Conservation (phyloP, 2,329 filamentous ascomycete species). For the Pseudogymnoascus verrucosus region DNA sequence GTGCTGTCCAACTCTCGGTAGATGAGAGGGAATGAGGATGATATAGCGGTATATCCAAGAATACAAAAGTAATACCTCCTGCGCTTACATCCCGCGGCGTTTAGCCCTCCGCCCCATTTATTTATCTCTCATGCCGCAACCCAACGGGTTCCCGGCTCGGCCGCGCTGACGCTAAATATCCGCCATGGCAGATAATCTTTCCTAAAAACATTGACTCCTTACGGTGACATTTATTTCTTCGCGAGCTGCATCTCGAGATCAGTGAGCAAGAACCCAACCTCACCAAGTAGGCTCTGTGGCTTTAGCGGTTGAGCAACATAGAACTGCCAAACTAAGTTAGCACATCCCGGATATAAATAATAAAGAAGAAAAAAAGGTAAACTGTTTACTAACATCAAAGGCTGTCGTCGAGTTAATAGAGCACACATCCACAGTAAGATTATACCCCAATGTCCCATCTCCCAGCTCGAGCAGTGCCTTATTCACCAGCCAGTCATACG, state of each 20-base stretch:
- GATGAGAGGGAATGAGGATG: neutral
- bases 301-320: constrained; percentile 7
- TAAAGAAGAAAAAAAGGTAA: neutral
- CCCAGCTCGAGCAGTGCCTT: constrained; percentile 7
- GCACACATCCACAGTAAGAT: constrained; percentile 10
- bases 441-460: constrained; percentile 7
- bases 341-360: neutral
- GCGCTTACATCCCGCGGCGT: too few relatives aligned
- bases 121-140: too few relatives aligned
- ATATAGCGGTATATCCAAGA: neutral
- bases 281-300: constrained; percentile 9
- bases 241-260: constrained; percentile 4
- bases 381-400: neutral
- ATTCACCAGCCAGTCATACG: constrained; percentile 17
- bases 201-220: neutral
- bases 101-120: too few relatives aligned
- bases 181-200: neutral
- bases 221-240: neutral
- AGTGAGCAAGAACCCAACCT: constrained; percentile 10
- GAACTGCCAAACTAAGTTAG: neutral
- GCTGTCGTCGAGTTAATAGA: constrained; percentile 6
- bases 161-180: too few relatives aligned
- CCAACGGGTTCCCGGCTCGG: too few relatives aligned
- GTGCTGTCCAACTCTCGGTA: neutral
- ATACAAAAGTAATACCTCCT: neutral